phyloP scores from a whole-genome alignment of 805 yeast genomes.

The Lachancea fermentati region DNA sequence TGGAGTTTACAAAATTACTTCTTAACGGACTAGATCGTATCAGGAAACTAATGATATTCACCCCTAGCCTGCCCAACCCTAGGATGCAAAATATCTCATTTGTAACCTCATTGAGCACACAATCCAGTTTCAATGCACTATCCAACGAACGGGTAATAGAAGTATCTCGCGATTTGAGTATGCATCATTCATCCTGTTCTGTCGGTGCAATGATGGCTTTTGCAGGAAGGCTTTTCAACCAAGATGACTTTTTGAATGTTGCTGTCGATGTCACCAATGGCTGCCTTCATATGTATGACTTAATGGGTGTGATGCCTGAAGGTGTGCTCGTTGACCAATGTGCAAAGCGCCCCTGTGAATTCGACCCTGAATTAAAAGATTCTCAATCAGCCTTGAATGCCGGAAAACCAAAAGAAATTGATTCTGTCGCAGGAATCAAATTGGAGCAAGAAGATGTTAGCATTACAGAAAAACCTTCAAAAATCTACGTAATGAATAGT shows the following conservation, averaged over 20 bases:
- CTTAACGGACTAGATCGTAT: slow-evolving; percentile 35
- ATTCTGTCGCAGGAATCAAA: slow-evolving; percentile 1
- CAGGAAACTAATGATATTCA: slow-evolving; percentile 37
- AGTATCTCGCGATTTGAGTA: slow-evolving; percentile 32
- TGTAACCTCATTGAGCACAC: slow-evolving; percentile 18
- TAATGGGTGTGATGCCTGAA: slow-evolving; percentile 32
- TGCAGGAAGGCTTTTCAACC: slow-evolving; percentile 38
- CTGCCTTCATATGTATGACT: slow-evolving; percentile 40
- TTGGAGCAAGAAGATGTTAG: neutral
- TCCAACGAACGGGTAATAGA: slow-evolving; percentile 22
- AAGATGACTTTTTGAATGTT: slow-evolving; percentile 32
- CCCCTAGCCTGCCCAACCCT: slow-evolving; percentile 41
- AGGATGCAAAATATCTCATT: slow-evolving; percentile 18
- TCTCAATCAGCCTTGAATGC: neutral
- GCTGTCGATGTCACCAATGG: slow-evolving; percentile 44
- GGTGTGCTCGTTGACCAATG: slow-evolving; percentile 23
- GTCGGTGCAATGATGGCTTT: slow-evolving; percentile 50
- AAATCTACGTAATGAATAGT: neutral
- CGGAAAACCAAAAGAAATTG: neutral
- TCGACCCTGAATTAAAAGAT: neutral
- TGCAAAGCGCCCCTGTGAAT: slow-evolving; percentile 4
- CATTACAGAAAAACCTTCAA: slow-evolving; percentile 1
- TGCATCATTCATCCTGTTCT: slow-evolving; percentile 47
- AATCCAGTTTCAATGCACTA: slow-evolving; percentile 16
- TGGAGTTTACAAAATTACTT: slow-evolving; percentile 1